Evolutionary conservation across 2,329 filamentous ascomycete species (phyloP), one percentile per base, ranked within the genome.

Genomic region (Erysiphe neolycopersici): DNA sequence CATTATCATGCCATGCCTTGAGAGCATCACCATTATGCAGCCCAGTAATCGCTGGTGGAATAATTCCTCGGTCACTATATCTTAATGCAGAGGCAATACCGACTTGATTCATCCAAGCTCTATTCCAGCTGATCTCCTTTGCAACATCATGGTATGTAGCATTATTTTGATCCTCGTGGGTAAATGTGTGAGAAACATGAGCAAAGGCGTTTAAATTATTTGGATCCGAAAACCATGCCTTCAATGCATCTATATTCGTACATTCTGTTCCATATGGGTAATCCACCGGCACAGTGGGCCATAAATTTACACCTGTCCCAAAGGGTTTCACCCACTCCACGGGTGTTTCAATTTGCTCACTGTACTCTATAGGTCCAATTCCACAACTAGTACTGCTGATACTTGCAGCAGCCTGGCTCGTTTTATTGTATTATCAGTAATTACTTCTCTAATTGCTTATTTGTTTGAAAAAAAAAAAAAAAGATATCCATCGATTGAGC

Each of bases 11-110:
- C 68, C 68, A 76, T 5, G 67, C 71, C 43, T 59, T 58, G 40
- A 76, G 63, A 9, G 63, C 70, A 54, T 76, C 71, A 17, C 67
- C 71, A 49, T 75, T 75, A 58, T 73, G 68, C n/a, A 75, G 54
- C 41, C 71, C 71, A 1, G 71, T 75, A 46, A 75, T 76, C 41
- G 69, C 70, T 1, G 71, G 71, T 2, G 71, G 71, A 47, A 75
- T 70, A 39, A 75, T 61, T 17, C 69, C 70, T 38, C 64, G 62
- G 2, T 57, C 48, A 19, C 67, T 71, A 54, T 64, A 74, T 42
- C 61, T 59, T 16, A 52, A 52, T 17, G 64, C 63, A 22, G 57
- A 49, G 45, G 60, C 58, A 45, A 73, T 58, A 11, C 67, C 67
- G 5, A 64, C 60, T 50, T 69, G 64, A 45, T 63, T 60, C 37